A percentile compares a stretch with the other conserved stretches of the same genome.
These are phyloP conservation scores for Capronia epimyces DNA, from an alignment of 2,329 filamentous ascomycete species.

Conservation along the genomic window DNA sequence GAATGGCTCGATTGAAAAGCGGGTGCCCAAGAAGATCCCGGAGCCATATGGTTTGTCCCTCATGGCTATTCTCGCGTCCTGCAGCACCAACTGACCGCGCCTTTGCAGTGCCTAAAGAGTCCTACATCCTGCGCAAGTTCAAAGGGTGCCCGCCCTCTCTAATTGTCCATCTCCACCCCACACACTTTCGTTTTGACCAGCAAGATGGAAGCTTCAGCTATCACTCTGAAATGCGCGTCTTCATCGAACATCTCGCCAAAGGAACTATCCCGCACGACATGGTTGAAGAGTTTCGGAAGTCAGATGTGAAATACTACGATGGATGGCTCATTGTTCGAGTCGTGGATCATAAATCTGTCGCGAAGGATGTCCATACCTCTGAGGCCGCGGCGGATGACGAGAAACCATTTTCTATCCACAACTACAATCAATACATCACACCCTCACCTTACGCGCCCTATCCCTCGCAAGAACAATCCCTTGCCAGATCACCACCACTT, in stretches of 20 bases:
- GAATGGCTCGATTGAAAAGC: slow-evolving; percentile 32
- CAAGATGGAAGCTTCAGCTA: slow-evolving; percentile 91
- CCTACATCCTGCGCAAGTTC: slow-evolving; percentile 80
- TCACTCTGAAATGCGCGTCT: slow-evolving; percentile 80
- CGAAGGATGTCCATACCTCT: slow-evolving; percentile 54
- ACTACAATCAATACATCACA: slow-evolving; percentile 82
- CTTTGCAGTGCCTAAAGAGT: slow-evolving; percentile 61
- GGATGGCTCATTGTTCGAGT: slow-evolving; percentile 89
- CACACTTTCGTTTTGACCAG: slow-evolving; percentile 85
- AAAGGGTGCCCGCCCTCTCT: slow-evolving; percentile 69
- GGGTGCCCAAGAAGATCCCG: slow-evolving; percentile 36
- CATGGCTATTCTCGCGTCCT: neutral
- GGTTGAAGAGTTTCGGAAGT: slow-evolving; percentile 66
- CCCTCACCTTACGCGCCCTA: slow-evolving; percentile 80
- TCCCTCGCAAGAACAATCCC: slow-evolving; percentile 49
- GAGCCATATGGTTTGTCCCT: slow-evolving; percentile 44
- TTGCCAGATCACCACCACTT: slow-evolving; percentile 22
- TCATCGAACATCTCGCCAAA: slow-evolving; percentile 69
- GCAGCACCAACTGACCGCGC: slow-evolving; percentile 6
- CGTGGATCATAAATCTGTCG: slow-evolving; percentile 73
- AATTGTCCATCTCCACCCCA: slow-evolving; percentile 76
- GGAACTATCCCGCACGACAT: slow-evolving; percentile 86
- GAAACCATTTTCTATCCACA: slow-evolving; percentile 79
- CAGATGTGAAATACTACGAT: slow-evolving; percentile 79
- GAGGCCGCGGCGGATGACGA: slow-evolving; percentile 56